Base-by-base conservation (phyloP, 208 protist genomes). In the Leishmania lainsoni region DNA sequence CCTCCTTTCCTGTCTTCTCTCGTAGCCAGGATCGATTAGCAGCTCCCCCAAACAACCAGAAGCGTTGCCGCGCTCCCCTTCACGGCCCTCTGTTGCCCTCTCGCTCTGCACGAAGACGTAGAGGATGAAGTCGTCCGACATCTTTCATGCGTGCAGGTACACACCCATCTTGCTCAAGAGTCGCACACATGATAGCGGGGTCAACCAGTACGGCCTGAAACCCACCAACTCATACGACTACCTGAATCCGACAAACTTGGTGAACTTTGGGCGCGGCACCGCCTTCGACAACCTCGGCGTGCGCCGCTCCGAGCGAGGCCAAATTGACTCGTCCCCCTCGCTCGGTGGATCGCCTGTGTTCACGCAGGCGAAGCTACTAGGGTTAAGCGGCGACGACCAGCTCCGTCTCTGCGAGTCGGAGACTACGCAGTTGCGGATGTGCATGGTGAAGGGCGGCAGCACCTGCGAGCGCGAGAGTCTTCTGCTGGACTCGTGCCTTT, bases 201-300 rank as follows among this genome's bases (percentile, higher is more conserved):
- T 97, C 52, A 97, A 45, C 42, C 94, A 97, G 75, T 97, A 97
- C 85, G 94, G 94, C 48, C 86, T 97, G 35, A 92, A 93, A 78
- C 94, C 94, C 0, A 78, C 81, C 29, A 95, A 88, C 86, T 83
- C 92, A 6, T 96, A 95, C 74, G 94, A 97, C 84, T 97, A 90
- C 80, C 66, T 95, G 22, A 96, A 96, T 77, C 94, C 94, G 5
- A 96, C 94, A n/a, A 96, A 96, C 79, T 83, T 97, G 32, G 86
- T 97, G 54, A 97, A 97, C 91, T 97, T 92, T 81, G 94, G 94
- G 14, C 91, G 93, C 29, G 94, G 94, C 74, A 97, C 94, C 39
- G 83, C 85, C 42, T 96, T 96, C 80, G 94, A 97, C 86, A 97
- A 90, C 80, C 86, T 97, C 22, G 93, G 93, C 49, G 93, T 97